phyloP scores from a whole-genome alignment of 129 eudicot genomes.

The Escallonia rubra region DNA sequence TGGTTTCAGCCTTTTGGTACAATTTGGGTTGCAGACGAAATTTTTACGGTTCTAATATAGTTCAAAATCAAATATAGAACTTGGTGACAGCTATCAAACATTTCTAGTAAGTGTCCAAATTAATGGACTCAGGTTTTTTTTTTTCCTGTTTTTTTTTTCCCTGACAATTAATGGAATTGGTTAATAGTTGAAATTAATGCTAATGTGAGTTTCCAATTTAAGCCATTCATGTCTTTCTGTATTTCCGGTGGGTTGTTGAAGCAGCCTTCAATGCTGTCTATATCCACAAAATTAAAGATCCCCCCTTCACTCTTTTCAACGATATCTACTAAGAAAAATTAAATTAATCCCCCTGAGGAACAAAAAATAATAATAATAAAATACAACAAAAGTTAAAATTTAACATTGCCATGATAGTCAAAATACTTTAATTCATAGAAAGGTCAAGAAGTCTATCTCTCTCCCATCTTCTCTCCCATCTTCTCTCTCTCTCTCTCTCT shows the following conservation, averaged over 20 bases:
- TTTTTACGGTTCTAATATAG: too few species aligned
- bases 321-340: constrained; percentile 6
- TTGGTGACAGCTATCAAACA: too few species aligned
- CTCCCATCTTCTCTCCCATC: neutral
- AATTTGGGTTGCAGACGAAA: too few species aligned
- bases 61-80: too few species aligned
- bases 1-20: too few species aligned
- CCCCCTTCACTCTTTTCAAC: constrained; percentile 10
- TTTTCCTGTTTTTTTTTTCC: too few species aligned
- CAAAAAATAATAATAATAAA: neutral
- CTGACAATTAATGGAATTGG: too few species aligned
- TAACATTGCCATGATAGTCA: neutral
- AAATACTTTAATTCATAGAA: neutral
- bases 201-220: too few species aligned
- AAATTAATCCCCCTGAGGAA: neutral
- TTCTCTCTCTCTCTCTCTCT: neutral
- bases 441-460: neutral
- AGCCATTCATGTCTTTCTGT: constrained; percentile 1
- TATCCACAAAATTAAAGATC: neutral
- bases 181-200: too few species aligned
- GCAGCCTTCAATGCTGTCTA: constrained; percentile 17
- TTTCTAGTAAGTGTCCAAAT: too few species aligned
- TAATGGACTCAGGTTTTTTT: too few species aligned
- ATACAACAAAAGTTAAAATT: neutral
- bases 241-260: constrained; percentile 36